Conservation (phyloP, 2,329 filamentous ascomycete species). For the Alternaria postmessia region DNA sequence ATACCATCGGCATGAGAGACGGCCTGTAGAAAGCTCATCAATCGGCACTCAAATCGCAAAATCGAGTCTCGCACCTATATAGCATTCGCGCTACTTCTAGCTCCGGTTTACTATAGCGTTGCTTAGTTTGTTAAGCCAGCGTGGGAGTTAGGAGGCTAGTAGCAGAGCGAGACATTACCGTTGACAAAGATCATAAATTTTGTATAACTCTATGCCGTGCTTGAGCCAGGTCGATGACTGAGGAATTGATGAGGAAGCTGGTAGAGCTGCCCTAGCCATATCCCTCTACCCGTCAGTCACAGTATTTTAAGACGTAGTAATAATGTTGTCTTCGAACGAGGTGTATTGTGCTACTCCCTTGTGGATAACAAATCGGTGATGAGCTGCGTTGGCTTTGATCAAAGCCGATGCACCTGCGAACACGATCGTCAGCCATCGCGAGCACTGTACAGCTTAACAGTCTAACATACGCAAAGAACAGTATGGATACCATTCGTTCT, state of each 20-base stretch:
- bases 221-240: not conserved
- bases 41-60: rapidly evolving
- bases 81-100: not conserved
- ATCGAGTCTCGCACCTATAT: not conserved
- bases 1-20: not conserved
- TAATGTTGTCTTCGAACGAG: not conserved
- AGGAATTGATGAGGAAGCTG: not conserved
- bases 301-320: not conserved
- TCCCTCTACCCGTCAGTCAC: not conserved
- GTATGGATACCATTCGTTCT: not conserved
- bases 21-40: not conserved
- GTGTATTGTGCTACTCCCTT: not conserved
- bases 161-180: not conserved
- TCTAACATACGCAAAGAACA: no score
- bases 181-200: not conserved
- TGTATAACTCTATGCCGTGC: not conserved
- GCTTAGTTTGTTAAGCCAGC: not conserved
- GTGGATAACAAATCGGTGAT: not conserved
- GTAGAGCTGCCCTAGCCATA: not conserved
- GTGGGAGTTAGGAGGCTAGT: not conserved
- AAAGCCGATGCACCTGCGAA: not conserved
- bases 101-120: not conserved
- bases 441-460: no score
- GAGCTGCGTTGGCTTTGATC: not conserved
- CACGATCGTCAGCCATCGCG: not conserved